A percentile compares a stretch with the other conserved stretches of the same genome.
These are phyloP conservation scores for Sarocladium strictum DNA, from an alignment of 2,329 filamentous ascomycete genomes.

Conservation along the genomic window DNA sequence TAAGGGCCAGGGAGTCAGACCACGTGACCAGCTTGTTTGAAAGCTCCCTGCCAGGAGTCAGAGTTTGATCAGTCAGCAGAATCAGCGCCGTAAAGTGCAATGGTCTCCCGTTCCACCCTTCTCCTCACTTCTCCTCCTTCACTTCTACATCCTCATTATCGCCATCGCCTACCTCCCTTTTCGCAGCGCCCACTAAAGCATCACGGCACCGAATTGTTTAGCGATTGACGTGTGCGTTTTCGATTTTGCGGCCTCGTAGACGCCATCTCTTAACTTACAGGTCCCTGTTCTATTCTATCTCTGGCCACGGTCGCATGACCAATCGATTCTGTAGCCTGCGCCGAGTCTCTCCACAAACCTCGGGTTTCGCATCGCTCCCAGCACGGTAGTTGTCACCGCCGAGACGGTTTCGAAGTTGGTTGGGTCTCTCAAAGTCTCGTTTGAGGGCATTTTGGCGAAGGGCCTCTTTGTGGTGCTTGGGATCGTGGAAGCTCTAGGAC, in stretches of 20 bases:
- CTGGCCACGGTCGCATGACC: background rate
- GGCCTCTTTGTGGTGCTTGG: conserved; percentile 17
- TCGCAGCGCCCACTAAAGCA: background rate
- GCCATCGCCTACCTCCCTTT: conserved; percentile 8
- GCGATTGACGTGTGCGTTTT: background rate
- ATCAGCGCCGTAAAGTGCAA: background rate
- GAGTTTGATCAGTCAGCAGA: conserved; percentile 9
- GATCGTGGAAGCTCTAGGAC: conserved; percentile 28
- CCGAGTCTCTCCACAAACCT: background rate
- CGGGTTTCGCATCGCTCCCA: background rate
- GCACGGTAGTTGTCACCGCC: background rate
- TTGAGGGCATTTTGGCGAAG: conserved; percentile 1
- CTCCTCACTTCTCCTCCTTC: conserved; percentile 9
- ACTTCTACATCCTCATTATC: conserved; percentile 17
- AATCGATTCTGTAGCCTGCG: background rate
- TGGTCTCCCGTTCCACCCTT: conserved; percentile 1
- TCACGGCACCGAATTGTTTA: background rate
- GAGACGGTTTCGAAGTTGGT: conserved; percentile 14
- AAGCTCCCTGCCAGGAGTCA: background rate
- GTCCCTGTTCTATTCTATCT: background rate
- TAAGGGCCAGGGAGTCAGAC: background rate
- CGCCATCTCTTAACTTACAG: background rate
- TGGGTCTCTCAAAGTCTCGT: background rate
- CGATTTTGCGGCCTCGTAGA: background rate
- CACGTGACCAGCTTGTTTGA: background rate